Evolutionary conservation across 2,329 filamentous ascomycete species (phyloP), one percentile per base, ranked within the genome.

Genomic region (Calycina marina): DNA sequence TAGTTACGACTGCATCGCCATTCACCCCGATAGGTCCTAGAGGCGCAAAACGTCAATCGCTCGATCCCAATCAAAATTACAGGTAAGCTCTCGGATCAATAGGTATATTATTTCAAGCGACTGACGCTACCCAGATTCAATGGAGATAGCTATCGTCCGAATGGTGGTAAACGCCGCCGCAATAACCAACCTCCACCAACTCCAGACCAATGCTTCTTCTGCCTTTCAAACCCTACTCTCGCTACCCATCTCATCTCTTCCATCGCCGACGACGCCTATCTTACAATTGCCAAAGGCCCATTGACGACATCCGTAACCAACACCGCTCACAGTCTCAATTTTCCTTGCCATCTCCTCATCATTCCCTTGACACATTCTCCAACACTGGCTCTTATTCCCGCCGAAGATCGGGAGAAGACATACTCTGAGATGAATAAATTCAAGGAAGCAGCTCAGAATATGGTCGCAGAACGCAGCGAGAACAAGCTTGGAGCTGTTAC

Each of bases 241-340:
- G 79, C 81, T 32, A 78, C 77, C 1, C 88, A 98, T 57, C 79
- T 98, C 56, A 78, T 94, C 47, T 79, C 80, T 42, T 85, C 80
- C 15, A 88, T 98, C 41, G 90, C 82, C 32, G 76, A 85, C 12
- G 80, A 93, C 38, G 69, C 75, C 33, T 96, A 96, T 54, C 59
- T 96, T 34, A 93, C 90, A 16, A 90, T 80, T 14, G 84, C 90
- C 37, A 94, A 93, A 55, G 90, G 90, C 0, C 86, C 90, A 4
- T 65, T 98, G 1, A 77, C 82, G 2, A 78, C 74, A 2, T 56
- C 69, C 0, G 60, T 68, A 5, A 86, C 77, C 2, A 93, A 85
- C 52, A 48, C 56, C 11, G 51, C 63, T 6, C 61, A 75, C 1
- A 69, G 71, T 4, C 65, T 96, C 4, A 60, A 65, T 14, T 92